Base-by-base conservation (phyloP, 257 asterid genomes). In the Osmanthus fragrans region DNA sequence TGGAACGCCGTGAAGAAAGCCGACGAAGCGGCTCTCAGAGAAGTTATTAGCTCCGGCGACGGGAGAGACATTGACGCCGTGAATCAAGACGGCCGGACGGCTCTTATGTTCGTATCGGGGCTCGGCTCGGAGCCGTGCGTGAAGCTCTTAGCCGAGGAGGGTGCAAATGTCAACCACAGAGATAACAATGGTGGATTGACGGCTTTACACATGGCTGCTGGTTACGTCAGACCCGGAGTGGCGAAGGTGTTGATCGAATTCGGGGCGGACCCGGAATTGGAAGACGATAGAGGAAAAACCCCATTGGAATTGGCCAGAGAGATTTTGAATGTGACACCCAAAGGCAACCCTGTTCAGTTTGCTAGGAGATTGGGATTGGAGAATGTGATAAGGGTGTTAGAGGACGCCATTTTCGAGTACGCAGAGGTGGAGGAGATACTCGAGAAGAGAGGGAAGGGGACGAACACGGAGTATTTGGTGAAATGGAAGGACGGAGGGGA, bases 201-300 rank as follows among this genome's bases (percentile, higher is more conserved):
- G 45, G 91, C 98, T 15, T 80, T 95, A 58, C 96, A 95, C 77
- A 93, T 95, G 94, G 97, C 98, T 0, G 93, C 98, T 3, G 99
- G 99, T 0, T 95, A 95, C 64, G 93, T 93, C 5, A 77, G 76
- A 54, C 98, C 98, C 3, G 94, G 85, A 1, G 94, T 88, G 0
- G 99, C 88, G 18, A 88, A 91, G 74, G 7, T 82, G 42, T 40
- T 95, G 75, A 40, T 93, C 4, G 89, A 87, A 0, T 73, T 36
- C 54, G 97, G 96, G 4, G 98, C 96, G 3, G 97, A 93, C 67
- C 85, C 91, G 8, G 97, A 93, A 72, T 63, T 81, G 0, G 89
- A 74, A 11, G 99, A 95, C 71, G 86, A 84, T 6, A 75, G 87
- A 36, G 91, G 93, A 9, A 85, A 91, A 21, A 86, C 93, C 65